Base-by-base conservation (phyloP, 1,284 basidiomycete genomes). In the Heliocybe sulcata region DNA sequence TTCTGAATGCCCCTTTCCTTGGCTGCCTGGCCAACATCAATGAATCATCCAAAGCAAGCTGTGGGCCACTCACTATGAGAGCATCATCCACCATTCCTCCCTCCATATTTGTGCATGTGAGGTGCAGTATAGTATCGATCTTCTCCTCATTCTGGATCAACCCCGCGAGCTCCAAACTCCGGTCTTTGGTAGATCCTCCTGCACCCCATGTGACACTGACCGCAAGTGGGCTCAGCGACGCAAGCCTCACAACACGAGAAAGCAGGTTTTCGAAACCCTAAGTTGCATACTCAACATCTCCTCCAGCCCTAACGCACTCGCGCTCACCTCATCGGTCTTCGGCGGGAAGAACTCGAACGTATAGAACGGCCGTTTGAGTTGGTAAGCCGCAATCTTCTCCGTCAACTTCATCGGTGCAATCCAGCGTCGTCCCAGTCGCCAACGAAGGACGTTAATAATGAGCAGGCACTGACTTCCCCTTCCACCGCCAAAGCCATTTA, bases 51-150 rank as follows among this genome's bases (percentile, higher is more conserved):
- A 26, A 1, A 23, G 3, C 19, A 45, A 48, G 10, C 3, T 23
- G 1, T 11, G 4, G 20, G 49, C 8, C 1, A 67, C 72, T 55
- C 66, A 96, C 94, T 72, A 81, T 79, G 49, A 99, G 72, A 20
- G 88, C 88, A 45, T 86, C 78, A 67, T 98, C 93, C 4, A 99
- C 84, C 71, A 87, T 85, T 22, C 90, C 92, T 59, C 88, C 82
- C 60, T 87, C 81, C 90, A 97, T 96, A 69, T 99, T 99, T 20
- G 97, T 99, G 74, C 97, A 99, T 16, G 97, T 99, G 60, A 99
- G 70, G 76, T 99, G 97, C 63, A 99, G 74, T 58, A 98, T 83
- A 0, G 93, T 92, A 65, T 94, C 90, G 49, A 92, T 71, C 2
- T 79, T 80, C 67, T 89, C 83, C 53, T 90, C 85, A 8, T 75